Evolutionary conservation across 495 filamentous ascomycete genomes (phyloP).

Genomic region (Aspergillus indologenus): DNA sequence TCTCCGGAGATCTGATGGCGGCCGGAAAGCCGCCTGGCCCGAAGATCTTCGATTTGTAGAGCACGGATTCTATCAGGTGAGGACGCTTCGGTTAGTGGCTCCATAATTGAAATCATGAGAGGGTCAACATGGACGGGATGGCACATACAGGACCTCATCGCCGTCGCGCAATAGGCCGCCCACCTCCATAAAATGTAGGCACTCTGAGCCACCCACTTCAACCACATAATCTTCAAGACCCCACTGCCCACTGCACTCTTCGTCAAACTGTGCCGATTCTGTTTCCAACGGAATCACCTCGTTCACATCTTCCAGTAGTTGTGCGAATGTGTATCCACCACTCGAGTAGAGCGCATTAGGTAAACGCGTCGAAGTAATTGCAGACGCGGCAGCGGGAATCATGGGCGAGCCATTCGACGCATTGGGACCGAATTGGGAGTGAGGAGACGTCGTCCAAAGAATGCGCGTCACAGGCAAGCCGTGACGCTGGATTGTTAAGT

Average conservation of each 20-base stretch:
- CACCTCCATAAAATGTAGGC: constrained; percentile 80
- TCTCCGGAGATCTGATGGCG: constrained; percentile 77
- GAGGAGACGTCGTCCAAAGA: constrained; percentile 61
- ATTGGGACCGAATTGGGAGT: constrained; percentile 33
- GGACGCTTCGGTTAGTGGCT: constrained; percentile 1
- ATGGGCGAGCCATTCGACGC: constrained; percentile 18
- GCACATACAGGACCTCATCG: constrained; percentile 75
- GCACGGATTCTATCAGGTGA: constrained; percentile 66
- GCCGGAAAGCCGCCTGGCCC: constrained; percentile 70
- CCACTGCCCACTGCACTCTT: constrained; percentile 57
- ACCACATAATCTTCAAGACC: constrained; percentile 92
- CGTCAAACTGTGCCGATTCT: constrained; percentile 37
- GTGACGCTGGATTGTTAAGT: constrained; percentile 77
- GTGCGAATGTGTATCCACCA: constrained; percentile 67
- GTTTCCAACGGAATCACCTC: constrained; percentile 81
- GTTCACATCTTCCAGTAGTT: constrained; percentile 79
- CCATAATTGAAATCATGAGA: background rate
- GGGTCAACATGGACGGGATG: background rate
- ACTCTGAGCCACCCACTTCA: constrained; percentile 80
- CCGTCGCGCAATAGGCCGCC: constrained; percentile 70
- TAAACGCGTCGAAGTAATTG: constrained; percentile 34
- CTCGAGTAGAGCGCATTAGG: constrained; percentile 49
- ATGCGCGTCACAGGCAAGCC: constrained; percentile 71
- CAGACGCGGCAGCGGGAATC: constrained; percentile 30
- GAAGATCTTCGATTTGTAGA: constrained; percentile 69